A percentile compares a stretch with the other conserved stretches of the same genome.
Evolutionary conservation across 192 early-diverging fungal species (phyloP).

Genomic region (Gorgonomyces haynaldii): DNA sequence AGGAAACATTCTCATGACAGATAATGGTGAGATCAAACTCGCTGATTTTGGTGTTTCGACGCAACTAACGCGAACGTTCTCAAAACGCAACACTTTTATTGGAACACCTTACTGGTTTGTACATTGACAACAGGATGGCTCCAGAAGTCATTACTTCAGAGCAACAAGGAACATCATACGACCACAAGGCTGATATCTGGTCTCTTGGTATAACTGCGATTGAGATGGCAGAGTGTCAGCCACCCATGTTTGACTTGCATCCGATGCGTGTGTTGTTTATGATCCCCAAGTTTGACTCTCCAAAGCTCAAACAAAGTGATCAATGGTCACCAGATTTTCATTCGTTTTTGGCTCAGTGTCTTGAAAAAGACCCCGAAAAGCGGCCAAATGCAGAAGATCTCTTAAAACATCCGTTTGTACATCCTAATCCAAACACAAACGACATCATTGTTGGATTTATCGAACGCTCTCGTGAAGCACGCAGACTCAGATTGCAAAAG

Average conservation of each 20-base stretch:
- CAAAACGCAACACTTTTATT: slow-evolving; percentile 48
- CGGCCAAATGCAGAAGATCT: slow-evolving; percentile 31
- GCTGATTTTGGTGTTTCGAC: slow-evolving; percentile 58
- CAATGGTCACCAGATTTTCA: slow-evolving; percentile 33
- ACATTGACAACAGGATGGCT: slow-evolving; percentile 18
- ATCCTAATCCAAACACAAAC: slow-evolving; percentile 3
- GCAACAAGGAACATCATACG: slow-evolving; percentile 48
- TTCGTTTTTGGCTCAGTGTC: slow-evolving; percentile 33
- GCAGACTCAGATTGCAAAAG: slow-evolving; percentile 2
- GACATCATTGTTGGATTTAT: slow-evolving; percentile 24
- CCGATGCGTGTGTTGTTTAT: slow-evolving; percentile 39
- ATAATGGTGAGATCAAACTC: slow-evolving; percentile 41
- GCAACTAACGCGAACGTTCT: slow-evolving; percentile 34
- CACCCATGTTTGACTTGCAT: slow-evolving; percentile 47
- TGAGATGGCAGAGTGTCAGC: slow-evolving; percentile 52
- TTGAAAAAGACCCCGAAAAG: slow-evolving; percentile 43
- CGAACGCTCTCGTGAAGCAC: slow-evolving; percentile 18
- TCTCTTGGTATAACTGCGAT: slow-evolving; percentile 50
- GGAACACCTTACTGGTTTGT: slow-evolving; percentile 50
- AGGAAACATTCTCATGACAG: slow-evolving; percentile 44
- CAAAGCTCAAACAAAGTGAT: slow-evolving; percentile 25
- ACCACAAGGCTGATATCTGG: slow-evolving; percentile 51
- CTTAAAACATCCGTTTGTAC: slow-evolving; percentile 33
- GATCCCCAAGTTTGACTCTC: slow-evolving; percentile 40
- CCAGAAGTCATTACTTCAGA: slow-evolving; percentile 44